Evolutionary conservation across 805 yeast genomes (phyloP).

Genomic region (Wickerhamomyces hampshirensis): DNA sequence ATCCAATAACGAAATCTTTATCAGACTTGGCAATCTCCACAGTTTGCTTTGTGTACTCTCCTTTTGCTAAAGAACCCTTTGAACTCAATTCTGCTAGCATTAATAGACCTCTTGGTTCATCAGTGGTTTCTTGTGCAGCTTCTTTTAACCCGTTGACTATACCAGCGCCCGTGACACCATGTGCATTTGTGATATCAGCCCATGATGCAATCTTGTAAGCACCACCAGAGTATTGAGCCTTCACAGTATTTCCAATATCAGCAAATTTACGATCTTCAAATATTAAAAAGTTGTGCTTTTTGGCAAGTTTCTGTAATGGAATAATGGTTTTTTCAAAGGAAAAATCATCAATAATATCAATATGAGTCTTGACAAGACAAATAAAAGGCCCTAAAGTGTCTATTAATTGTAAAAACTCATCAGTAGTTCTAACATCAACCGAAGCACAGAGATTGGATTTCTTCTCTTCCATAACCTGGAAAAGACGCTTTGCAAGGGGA

Average conservation of each 20-base stretch:
- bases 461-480: slow-evolving; percentile 71
- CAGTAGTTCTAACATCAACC: slow-evolving; percentile 79
- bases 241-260: slow-evolving; percentile 96
- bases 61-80: slow-evolving; percentile 89
- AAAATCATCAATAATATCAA: slow-evolving; percentile 90
- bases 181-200: slow-evolving; percentile 98
- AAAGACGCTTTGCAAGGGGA: slow-evolving; percentile 72
- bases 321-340: slow-evolving; percentile 70
- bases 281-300: slow-evolving; percentile 82
- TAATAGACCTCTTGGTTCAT: slow-evolving; percentile 81
- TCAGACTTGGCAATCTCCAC: slow-evolving; percentile 87
- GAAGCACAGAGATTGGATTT: slow-evolving; percentile 92
- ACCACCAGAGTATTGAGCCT: slow-evolving; percentile 89
- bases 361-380: slow-evolving; percentile 89
- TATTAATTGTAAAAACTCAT: slow-evolving; percentile 63
- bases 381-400: slow-evolving; percentile 88
- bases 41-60: slow-evolving; percentile 83
- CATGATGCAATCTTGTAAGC: slow-evolving; percentile 84
- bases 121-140: slow-evolving; percentile 62
- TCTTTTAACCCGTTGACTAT: slow-evolving; percentile 83
- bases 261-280: slow-evolving; percentile 98
- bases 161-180: slow-evolving; percentile 94
- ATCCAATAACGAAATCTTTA: slow-evolving; percentile 89
- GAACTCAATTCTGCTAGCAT: slow-evolving; percentile 96
- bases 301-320: slow-evolving; percentile 68